A percentile compares a stretch with the other conserved stretches of the same genome.
Conservation (phyloP, 257 asterid genomes). For the Nicotiana tabacum region DNA sequence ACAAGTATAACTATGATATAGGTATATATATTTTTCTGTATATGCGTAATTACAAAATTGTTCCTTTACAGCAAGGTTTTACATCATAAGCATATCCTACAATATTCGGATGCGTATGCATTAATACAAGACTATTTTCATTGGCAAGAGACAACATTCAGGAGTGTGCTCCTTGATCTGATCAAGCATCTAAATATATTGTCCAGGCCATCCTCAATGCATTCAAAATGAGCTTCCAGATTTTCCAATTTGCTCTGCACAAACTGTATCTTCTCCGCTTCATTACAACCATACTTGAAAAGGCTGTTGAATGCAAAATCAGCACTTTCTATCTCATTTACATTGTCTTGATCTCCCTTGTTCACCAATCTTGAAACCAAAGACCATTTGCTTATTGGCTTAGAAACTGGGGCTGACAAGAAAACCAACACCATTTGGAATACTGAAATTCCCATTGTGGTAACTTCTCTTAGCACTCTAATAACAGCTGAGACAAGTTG, state of each 20-base stretch:
- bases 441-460: neutral
- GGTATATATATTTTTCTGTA: neutral
- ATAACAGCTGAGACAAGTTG: slow-evolving; percentile 17
- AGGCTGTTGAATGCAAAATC: neutral
- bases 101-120: slow-evolving; percentile 4
- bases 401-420: slow-evolving; percentile 5
- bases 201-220: slow-evolving; percentile 7
- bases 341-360: slow-evolving; percentile 1
- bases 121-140: neutral
- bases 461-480: slow-evolving; percentile 12
- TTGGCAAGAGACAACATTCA: slow-evolving; percentile 7
- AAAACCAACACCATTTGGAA: slow-evolving; percentile 8
- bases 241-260: neutral
- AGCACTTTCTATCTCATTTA: neutral
- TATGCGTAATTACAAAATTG: neutral
- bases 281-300: neutral
- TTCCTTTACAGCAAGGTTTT: neutral
- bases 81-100: slow-evolving; percentile 4
- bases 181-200: neutral
- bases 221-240: slow-evolving; percentile 1
- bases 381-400: neutral
- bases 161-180: slow-evolving; percentile 3
- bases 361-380: slow-evolving; percentile 15
- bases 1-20: neutral
- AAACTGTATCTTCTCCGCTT: neutral